Conservation (phyloP, 2,329 filamentous ascomycete species). For the Colletotrichum horii region DNA sequence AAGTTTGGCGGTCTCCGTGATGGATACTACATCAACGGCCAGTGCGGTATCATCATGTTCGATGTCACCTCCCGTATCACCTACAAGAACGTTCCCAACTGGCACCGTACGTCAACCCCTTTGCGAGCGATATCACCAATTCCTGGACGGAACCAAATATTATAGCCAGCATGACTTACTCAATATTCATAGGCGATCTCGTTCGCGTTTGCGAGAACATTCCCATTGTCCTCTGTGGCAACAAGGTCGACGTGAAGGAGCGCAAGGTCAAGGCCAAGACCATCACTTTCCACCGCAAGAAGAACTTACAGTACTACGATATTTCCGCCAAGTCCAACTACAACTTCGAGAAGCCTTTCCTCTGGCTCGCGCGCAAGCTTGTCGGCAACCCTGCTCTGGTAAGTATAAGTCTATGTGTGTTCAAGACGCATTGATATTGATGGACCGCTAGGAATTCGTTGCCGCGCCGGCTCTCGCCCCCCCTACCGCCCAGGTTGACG, state of each 20-base stretch:
- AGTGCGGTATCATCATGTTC: constrained; percentile 99
- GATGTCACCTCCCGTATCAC: constrained; percentile 99
- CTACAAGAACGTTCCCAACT: constrained; percentile 99
- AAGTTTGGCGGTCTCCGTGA: constrained; percentile 99
- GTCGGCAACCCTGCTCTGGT: constrained; percentile 90
- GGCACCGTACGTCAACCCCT: constrained; percentile 81
- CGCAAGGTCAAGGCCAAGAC: constrained; percentile 99
- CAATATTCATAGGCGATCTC: constrained; percentile 75
- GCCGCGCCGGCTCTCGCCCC: constrained; percentile 93
- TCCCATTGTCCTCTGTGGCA: constrained; percentile 95
- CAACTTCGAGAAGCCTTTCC: constrained; percentile 99
- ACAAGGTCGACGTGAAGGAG: constrained; percentile 99
- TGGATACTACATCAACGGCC: constrained; percentile 99
- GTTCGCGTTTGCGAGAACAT: constrained; percentile 99
- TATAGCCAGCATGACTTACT: not conserved
- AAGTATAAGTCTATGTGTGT: constrained; percentile 41
- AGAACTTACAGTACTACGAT: constrained; percentile 99
- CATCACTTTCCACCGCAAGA: constrained; percentile 99
- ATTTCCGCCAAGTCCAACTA: constrained; percentile 99
- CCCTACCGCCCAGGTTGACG: constrained; percentile 89
- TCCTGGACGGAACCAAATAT: not conserved
- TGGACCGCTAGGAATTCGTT: constrained; percentile 81
- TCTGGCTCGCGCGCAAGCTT: constrained; percentile 98
- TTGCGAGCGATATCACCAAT: not conserved
- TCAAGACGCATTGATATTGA: constrained; percentile 27